Evolutionary conservation across 1,139 yeast species (phyloP).

Genomic region (Geotrichum armillariae): DNA sequence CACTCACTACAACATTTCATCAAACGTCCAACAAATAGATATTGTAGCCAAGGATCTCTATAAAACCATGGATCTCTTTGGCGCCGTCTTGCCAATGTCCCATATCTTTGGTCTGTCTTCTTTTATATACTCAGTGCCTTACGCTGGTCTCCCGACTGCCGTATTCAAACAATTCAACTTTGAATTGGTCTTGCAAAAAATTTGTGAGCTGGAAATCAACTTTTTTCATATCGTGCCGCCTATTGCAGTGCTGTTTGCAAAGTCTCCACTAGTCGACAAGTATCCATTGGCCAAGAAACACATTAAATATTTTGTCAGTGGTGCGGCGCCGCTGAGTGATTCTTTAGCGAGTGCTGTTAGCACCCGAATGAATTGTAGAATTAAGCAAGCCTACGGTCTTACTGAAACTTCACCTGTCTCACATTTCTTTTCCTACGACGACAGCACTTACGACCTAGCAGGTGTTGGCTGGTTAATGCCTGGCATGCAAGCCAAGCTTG

Average conservation of each 20-base stretch:
- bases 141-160: constrained; percentile 31
- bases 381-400: constrained; percentile 72
- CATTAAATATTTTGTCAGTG: constrained; percentile 34
- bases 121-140: constrained; percentile 31
- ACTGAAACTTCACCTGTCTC: constrained; percentile 48
- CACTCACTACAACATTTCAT: constrained; percentile 47
- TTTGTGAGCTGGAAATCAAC: constrained; percentile 34
- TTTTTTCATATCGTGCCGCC: constrained; percentile 41
- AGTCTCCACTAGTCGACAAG: constrained; percentile 38
- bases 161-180: constrained; percentile 39
- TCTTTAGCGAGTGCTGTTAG: constrained; percentile 32
- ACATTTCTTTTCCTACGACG: constrained; percentile 26
- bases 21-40: constrained; percentile 33
- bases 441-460: constrained; percentile 27
- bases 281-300: constrained; percentile 31
- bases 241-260: constrained; percentile 41
- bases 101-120: constrained; percentile 41
- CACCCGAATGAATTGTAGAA: constrained; percentile 26
- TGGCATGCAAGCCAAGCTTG: constrained; percentile 48
- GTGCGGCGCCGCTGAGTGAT: constrained; percentile 43
- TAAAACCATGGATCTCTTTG: constrained; percentile 22
- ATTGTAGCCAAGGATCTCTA: constrained; percentile 19
- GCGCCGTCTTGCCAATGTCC: constrained; percentile 40
- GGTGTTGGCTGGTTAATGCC: constrained; percentile 51
- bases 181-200: constrained; percentile 33